Evolutionary conservation across 1,139 yeast genomes (phyloP).

Genomic region (Yamadazyma trypodendri): DNA sequence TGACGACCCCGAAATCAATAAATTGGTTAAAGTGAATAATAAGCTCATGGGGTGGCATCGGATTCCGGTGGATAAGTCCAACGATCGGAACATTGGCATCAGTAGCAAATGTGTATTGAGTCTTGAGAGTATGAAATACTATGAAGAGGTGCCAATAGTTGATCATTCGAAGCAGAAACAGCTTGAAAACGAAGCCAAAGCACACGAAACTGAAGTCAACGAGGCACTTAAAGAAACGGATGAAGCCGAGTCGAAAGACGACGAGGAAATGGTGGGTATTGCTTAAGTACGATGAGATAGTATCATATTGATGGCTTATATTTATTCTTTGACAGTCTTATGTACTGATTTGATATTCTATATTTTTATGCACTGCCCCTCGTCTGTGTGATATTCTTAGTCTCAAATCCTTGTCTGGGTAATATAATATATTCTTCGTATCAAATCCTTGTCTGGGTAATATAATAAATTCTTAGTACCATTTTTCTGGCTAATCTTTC

Average conservation of each 20-base stretch:
- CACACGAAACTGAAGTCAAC: neutral
- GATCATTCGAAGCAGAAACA: conserved; percentile 13
- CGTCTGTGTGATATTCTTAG: too few relatives aligned
- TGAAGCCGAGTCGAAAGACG: neutral
- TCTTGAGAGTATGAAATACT: conserved; percentile 30
- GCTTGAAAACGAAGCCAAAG: conserved; percentile 6
- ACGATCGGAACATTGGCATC: conserved; percentile 14
- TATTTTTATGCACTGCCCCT: too few relatives aligned
- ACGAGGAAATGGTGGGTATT: too few relatives aligned
- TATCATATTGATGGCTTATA: too few relatives aligned
- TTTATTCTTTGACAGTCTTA: too few relatives aligned
- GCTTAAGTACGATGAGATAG: too few relatives aligned
- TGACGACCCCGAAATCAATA: conserved; percentile 13
- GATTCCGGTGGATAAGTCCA: conserved; percentile 18
- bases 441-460: too few relatives aligned
- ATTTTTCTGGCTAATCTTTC: neutral
- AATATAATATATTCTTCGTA: too few relatives aligned
- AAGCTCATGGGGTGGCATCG: conserved; percentile 45
- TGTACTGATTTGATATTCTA: too few relatives aligned
- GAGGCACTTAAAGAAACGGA: neutral
- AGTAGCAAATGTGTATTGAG: conserved; percentile 27
- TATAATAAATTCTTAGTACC: too few relatives aligned
- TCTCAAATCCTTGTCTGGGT: too few relatives aligned
- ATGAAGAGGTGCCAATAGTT: conserved; percentile 17
- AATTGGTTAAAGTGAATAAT: conserved; percentile 14